Base-by-base conservation (phyloP, 1,284 basidiomycete genomes). In the Malassezia globosa region DNA sequence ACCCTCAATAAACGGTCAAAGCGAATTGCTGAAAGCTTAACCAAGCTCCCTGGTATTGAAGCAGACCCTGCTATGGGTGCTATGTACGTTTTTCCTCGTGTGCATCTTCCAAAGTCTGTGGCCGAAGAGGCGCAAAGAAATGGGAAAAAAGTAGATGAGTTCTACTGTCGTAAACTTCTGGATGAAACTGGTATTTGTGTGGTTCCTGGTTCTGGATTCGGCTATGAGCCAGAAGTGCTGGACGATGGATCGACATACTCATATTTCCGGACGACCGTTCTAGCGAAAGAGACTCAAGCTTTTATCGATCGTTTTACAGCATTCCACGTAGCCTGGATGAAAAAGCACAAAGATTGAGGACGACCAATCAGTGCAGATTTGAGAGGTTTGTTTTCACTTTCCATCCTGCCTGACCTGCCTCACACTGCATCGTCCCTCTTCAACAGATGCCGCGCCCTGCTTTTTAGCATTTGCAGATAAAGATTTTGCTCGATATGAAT, bases 31-130 rank as follows among this genome's bases (percentile, higher is more conserved):
- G n/a, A 36, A 16, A 54, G 54, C 24, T 65, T 70, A 24, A 56
- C 49, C 27, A 27, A 60, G 46, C 48, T 70, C 6, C 54, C 53
- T 1, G 66, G 66, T 0, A 56, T 70, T 2, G 39, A 59, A 14
- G 59, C 61, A 5, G 54, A 60, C 11, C 60, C 63, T 18, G 66
- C 67, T 2, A 83, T 87, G 23, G 92, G 90, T 2, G 90, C 87
- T 19, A 77, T 90, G 66, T 90, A 90, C 73, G 77, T 90, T 36
- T 89, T 83, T 77, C 87, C 87, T 14, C 76, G 76, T 55, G 79
- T 90, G 54, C 75, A 79, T 22, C 76, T 90, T 33, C 80, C 66
- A 0, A 45, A 51, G 13, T 50, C 50, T 21, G 67, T 62, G 5
- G 52, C 62, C 35, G 61, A 69, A 26, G 56, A 44, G 2, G 67